Evolutionary conservation across 2,329 filamentous ascomycete genomes (phyloP).

Genomic region (Penicillium sclerotigenum): DNA sequence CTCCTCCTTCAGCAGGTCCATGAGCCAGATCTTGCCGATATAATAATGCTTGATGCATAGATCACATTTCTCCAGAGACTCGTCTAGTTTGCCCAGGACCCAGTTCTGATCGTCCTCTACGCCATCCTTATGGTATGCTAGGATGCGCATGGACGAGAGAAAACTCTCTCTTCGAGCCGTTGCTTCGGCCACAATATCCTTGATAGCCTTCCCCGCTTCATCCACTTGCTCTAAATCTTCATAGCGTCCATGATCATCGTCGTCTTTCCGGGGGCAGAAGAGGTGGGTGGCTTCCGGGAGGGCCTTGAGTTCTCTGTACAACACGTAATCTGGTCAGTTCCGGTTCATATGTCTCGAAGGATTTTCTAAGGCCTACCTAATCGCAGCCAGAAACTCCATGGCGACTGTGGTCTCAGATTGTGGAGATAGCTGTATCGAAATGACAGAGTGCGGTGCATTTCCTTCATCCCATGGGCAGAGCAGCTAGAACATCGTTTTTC

Average conservation of each 20-base stretch:
- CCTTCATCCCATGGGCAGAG: slow-evolving; percentile 9
- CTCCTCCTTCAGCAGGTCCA: slow-evolving; percentile 63
- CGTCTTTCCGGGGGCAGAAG: slow-evolving; percentile 63
- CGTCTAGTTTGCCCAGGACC: slow-evolving; percentile 58
- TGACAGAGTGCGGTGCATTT: slow-evolving; percentile 15
- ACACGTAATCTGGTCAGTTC: slow-evolving; percentile 10
- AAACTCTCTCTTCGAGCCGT: slow-evolving; percentile 58
- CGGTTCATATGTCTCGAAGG: neutral
- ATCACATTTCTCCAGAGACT: slow-evolving; percentile 62
- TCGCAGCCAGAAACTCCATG: slow-evolving; percentile 44
- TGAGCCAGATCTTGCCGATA: slow-evolving; percentile 60
- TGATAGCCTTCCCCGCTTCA: slow-evolving; percentile 40
- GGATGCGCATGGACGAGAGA: slow-evolving; percentile 65
- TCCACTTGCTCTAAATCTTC: slow-evolving; percentile 52
- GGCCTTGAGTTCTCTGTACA: slow-evolving; percentile 42
- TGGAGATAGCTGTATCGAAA: slow-evolving; percentile 4
- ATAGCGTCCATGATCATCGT: slow-evolving; percentile 65
- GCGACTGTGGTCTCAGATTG: slow-evolving; percentile 10
- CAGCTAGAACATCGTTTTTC: slow-evolving; percentile 4
- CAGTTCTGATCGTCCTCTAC: slow-evolving; percentile 59
- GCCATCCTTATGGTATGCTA: slow-evolving; percentile 63
- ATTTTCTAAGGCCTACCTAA: slow-evolving; percentile 34
- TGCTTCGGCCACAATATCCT: slow-evolving; percentile 53
- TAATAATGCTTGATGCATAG: slow-evolving; percentile 73
- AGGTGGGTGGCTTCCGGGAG: slow-evolving; percentile 56